A percentile compares a stretch with the other conserved stretches of the same genome.
Evolutionary conservation across 805 yeast species (phyloP).

Genomic region (Metschnikowia gelsemii): DNA sequence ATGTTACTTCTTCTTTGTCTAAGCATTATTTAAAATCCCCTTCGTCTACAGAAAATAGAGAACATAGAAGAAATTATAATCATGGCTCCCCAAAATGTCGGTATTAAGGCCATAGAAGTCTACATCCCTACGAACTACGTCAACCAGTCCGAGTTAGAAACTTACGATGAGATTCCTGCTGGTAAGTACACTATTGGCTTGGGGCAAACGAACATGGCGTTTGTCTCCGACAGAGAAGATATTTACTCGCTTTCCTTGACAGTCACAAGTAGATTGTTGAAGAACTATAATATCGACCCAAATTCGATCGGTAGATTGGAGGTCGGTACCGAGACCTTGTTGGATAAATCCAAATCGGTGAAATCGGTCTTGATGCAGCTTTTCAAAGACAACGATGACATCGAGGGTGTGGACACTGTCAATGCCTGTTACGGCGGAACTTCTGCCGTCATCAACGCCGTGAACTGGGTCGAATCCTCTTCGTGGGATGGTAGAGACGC

Average conservation of each 20-base stretch:
- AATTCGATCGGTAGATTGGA: constrained; percentile 87
- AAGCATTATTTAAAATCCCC: neutral
- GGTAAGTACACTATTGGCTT: constrained; percentile 98
- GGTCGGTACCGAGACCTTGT: constrained; percentile 96
- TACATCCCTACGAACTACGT: constrained; percentile 84
- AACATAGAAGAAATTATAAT: neutral
- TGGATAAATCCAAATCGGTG: constrained; percentile 96
- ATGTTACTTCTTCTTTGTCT: neutral
- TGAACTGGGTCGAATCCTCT: constrained; percentile 94
- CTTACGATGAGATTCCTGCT: constrained; percentile 77
- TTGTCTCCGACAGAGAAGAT: constrained; percentile 96
- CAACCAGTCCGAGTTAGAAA: constrained; percentile 84
- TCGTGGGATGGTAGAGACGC: constrained; percentile 99
- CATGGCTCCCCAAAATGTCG: constrained; percentile 71
- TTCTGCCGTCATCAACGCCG: constrained; percentile 85
- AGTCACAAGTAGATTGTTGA: constrained; percentile 72
- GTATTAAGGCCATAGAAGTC: constrained; percentile 94
- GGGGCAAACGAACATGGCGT: constrained; percentile 98
- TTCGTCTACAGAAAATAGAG: too few relatives aligned
- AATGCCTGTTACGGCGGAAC: constrained; percentile 99
- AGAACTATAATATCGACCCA: constrained; percentile 81
- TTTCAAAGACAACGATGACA: constrained; percentile 81
- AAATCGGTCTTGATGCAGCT: constrained; percentile 95
- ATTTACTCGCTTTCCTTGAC: constrained; percentile 93
- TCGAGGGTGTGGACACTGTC: constrained; percentile 93